A percentile compares a stretch with the other conserved stretches of the same genome.
phyloP scores from a whole-genome alignment of 2,329 filamentous ascomycete genomes.

The Calonectria fujianensis region DNA sequence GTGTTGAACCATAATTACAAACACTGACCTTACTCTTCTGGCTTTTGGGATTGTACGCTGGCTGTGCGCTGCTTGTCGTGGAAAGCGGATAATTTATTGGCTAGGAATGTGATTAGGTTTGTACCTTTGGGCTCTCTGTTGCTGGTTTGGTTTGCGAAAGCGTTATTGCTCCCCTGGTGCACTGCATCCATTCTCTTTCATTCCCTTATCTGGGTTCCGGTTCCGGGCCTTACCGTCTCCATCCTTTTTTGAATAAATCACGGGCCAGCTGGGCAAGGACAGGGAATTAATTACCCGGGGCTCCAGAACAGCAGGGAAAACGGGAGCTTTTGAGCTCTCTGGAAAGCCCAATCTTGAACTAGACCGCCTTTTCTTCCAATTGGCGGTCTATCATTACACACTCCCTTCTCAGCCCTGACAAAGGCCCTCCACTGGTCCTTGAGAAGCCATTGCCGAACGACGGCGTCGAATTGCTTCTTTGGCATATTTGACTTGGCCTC shows the following conservation, averaged over 20 bases:
- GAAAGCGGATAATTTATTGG: neutral
- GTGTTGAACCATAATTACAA: conserved; percentile 21
- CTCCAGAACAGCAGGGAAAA: conserved; percentile 25
- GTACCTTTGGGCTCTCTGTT: neutral
- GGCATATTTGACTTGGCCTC: conserved; percentile 2
- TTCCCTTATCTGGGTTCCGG: conserved; percentile 22
- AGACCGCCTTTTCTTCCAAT: conserved; percentile 60
- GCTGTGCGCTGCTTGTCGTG: neutral
- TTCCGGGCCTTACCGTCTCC: conserved; percentile 38
- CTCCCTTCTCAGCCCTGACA: conserved; percentile 37
- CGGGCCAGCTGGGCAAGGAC: conserved; percentile 37
- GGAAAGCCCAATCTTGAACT: conserved; percentile 31
- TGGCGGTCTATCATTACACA: conserved; percentile 58
- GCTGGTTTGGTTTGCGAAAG: neutral
- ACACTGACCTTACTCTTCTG: neutral
- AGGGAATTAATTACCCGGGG: conserved; percentile 30
- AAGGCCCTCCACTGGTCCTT: conserved; percentile 29
- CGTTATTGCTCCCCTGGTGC: neutral
- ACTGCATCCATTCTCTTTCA: conserved; percentile 4
- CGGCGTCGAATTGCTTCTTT: conserved; percentile 38
- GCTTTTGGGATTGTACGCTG: neutral
- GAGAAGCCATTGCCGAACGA: conserved; percentile 22
- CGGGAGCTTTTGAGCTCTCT: conserved; percentile 25
- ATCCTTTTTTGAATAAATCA: conserved; percentile 45
- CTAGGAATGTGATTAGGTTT: neutral